Conservation (phyloP, 306 rosid species). For the Vigna mungo region DNA sequence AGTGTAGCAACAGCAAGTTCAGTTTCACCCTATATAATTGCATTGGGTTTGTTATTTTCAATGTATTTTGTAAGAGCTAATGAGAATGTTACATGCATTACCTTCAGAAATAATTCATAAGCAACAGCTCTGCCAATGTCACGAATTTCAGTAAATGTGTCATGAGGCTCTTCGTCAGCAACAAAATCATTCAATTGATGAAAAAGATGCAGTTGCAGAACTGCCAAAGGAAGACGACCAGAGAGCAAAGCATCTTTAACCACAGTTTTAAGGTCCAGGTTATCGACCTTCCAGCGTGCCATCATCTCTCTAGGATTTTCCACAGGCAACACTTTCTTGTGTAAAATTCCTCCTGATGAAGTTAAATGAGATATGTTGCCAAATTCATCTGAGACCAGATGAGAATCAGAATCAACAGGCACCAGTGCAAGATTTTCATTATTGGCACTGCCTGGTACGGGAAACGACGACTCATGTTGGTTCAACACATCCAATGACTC, state of each 20-base stretch:
- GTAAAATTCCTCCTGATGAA: conserved; percentile 51
- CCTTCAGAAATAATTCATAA: conserved; percentile 96
- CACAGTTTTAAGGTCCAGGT: conserved; percentile 81
- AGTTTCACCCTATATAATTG: conserved; percentile 84
- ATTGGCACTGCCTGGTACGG: conserved; percentile 47
- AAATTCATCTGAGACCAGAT: conserved; percentile 58
- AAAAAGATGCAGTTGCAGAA: conserved; percentile 87
- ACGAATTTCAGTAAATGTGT: conserved; percentile 87
- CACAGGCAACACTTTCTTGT: conserved; percentile 60
- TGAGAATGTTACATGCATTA: conserved; percentile 39
- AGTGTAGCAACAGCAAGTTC: conserved; percentile 91
- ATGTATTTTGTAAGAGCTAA: conserved; percentile 35
- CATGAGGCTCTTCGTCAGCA: conserved; percentile 72
- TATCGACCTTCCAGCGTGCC: conserved; percentile 93
- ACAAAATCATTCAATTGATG: conserved; percentile 67
- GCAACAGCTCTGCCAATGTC: conserved; percentile 97
- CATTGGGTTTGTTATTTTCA: conserved; percentile 43
- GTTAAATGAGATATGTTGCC: conserved; percentile 57
- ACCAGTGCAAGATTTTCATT: conserved; percentile 66
- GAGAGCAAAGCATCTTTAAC: conserved; percentile 94
- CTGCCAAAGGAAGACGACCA: conserved; percentile 98
- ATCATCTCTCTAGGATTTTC: conserved; percentile 96
- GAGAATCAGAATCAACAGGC: conserved; percentile 58
- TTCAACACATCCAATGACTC: conserved; percentile 54
- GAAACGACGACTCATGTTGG: conserved; percentile 65